These are phyloP conservation scores for Pyricularia pennisetigena DNA, from an alignment of 2,329 filamentous ascomycete genomes.

Conservation along the genomic window DNA sequence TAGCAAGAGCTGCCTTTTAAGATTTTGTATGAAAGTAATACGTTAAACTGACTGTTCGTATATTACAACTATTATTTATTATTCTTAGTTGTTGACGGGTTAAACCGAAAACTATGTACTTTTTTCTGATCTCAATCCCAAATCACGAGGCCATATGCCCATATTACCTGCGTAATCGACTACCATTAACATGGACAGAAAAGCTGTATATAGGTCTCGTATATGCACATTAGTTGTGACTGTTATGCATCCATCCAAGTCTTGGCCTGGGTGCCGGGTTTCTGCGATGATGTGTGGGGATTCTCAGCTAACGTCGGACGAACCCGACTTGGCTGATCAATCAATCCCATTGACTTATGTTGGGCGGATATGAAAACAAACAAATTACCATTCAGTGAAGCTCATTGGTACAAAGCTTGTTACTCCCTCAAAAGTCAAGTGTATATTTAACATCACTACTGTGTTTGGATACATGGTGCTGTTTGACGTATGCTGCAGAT, in stretches of 20 bases:
- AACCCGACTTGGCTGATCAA: neutral
- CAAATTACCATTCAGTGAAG: neutral
- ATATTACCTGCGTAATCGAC: neutral
- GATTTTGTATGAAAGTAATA: too few species aligned
- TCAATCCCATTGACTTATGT: neutral
- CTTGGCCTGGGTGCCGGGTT: too few species aligned
- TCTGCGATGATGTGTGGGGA: neutral
- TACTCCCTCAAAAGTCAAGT: neutral
- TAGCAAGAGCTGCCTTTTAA: neutral
- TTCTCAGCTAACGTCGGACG: neutral
- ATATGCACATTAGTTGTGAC: too few species aligned
- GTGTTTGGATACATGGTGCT: neutral
- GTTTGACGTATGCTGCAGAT: neutral
- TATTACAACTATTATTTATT: too few species aligned
- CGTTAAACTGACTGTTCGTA: too few species aligned
- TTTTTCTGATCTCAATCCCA: neutral
- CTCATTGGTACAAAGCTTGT: neutral
- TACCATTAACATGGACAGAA: neutral
- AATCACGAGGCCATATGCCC: neutral
- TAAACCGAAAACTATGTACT: too few species aligned
- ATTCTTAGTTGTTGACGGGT: too few species aligned
- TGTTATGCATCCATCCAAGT: too few species aligned
- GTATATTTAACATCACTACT: neutral
- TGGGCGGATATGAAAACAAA: neutral
- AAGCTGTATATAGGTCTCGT: too few species aligned